Evolutionary conservation across 1,139 yeast genomes (phyloP), one percentile per base, ranked within the genome.

Genomic region (Protomyces inundatus): DNA sequence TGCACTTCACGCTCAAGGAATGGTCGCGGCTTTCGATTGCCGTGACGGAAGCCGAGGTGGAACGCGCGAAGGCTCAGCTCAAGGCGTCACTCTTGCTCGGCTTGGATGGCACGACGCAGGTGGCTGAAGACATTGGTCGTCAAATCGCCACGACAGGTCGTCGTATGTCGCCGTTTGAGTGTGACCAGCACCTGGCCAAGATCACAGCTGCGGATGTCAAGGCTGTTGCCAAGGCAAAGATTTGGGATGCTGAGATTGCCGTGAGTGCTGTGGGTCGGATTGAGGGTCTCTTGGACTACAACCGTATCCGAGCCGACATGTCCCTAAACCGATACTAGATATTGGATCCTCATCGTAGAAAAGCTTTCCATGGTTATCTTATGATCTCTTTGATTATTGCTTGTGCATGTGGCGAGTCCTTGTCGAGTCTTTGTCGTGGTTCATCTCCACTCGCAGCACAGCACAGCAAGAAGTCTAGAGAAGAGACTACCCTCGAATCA

Each of bases 121-220:
- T 91, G 66, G 98, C 97, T 40, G 99, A 93, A 76, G 98, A 93
- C 76, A 90, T 95, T 71, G 98, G 98, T 48, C 86, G 98, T 75
- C 98, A 95, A 76, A 81, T 93, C 67, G 96, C 93, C 58, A 91
- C 97, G 65, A 91, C 98, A 2, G 98, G 98, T 48, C 85, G 82
- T 72, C 84, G 97, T 73, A 81, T 90, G 71, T 82, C 95, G 14
- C 97, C 98, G 2, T 96, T 89, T 74, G 96, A 91, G 70, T 95
- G 91, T 10, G 93, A 91, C 74, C 84, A 85, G 69, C 82, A 88
- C 68, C 95, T 93, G 32, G 91, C 90, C 71, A 78, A 82, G 57
- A 88, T 93, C 65, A 82, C 90, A 6, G 87, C 83, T 71, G 81
- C 84, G 56, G 98, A 90, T 73, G 89, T 93, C 55, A 82, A 87